Evolutionary conservation across 1,284 basidiomycete species (phyloP).

Genomic region (Ustilago esculenta): DNA sequence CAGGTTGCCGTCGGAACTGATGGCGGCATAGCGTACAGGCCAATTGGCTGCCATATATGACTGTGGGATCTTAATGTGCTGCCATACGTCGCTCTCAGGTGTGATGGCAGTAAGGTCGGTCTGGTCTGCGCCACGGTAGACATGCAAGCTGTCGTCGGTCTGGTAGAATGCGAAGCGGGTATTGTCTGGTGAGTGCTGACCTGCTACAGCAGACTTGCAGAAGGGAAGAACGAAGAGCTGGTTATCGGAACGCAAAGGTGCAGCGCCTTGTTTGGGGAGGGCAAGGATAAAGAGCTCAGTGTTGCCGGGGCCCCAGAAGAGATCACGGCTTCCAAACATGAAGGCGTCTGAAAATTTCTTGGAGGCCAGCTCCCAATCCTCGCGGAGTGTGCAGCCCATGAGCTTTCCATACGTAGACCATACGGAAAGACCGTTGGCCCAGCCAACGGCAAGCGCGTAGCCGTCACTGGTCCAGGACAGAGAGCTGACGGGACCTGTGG

Average conservation of each 20-base stretch:
- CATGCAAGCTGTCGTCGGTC: slow-evolving; percentile 89
- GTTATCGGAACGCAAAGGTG: slow-evolving; percentile 24
- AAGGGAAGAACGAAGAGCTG: slow-evolving; percentile 73
- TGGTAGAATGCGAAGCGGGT: slow-evolving; percentile 93
- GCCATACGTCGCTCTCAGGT: slow-evolving; percentile 89
- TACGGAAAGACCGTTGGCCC: slow-evolving; percentile 86
- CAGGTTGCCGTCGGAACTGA: slow-evolving; percentile 88
- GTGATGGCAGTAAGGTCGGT: slow-evolving; percentile 98
- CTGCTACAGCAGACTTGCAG: slow-evolving; percentile 90
- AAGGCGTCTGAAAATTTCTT: slow-evolving; percentile 76
- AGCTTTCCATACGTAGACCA: slow-evolving; percentile 90
- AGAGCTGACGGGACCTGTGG: slow-evolving; percentile 77
- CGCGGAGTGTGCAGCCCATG: slow-evolving; percentile 77
- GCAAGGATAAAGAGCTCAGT: slow-evolving; percentile 55
- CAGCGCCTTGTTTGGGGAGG: slow-evolving; percentile 13
- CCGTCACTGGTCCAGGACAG: slow-evolving; percentile 83
- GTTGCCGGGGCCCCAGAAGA: slow-evolving; percentile 64
- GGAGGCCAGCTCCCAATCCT: slow-evolving; percentile 73
- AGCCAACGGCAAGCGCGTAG: slow-evolving; percentile 95
- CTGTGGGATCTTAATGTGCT: slow-evolving; percentile 77
- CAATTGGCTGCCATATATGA: slow-evolving; percentile 89
- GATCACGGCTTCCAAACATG: slow-evolving; percentile 76
- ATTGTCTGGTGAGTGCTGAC: slow-evolving; percentile 91
- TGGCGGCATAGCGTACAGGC: slow-evolving; percentile 91
- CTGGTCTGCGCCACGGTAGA: slow-evolving; percentile 97